These are phyloP conservation scores for Penicillium sp. DNA, from an alignment of 2,329 filamentous ascomycete genomes.

Conservation along the genomic window DNA sequence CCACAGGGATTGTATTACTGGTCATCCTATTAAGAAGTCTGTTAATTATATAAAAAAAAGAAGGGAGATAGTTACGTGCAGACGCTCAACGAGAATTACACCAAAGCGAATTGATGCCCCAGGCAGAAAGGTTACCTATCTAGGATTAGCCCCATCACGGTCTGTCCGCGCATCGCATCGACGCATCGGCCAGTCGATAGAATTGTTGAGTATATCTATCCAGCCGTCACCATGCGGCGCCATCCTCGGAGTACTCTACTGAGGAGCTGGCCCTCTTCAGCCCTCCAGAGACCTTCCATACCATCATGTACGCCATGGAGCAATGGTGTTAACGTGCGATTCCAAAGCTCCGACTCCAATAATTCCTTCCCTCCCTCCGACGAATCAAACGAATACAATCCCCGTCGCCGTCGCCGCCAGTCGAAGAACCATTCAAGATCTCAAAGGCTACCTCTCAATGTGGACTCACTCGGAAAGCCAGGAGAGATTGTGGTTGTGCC, in stretches of 20 bases:
- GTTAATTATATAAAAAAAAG: neutral
- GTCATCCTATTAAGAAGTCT: neutral
- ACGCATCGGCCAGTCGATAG: neutral
- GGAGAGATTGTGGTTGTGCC: conserved; percentile 44
- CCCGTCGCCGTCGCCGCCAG: conserved; percentile 7
- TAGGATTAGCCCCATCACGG: neutral
- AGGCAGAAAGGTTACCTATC: conserved; percentile 4
- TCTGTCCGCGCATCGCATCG: neutral
- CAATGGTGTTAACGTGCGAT: neutral
- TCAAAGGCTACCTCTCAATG: conserved; percentile 32
- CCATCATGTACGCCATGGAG: neutral
- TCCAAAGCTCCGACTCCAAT: conserved; percentile 14
- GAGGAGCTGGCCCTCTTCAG: conserved; percentile 2
- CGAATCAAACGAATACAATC: neutral
- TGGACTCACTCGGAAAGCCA: conserved; percentile 42
- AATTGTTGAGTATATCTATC: neutral
- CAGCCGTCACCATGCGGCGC: conserved; percentile 14
- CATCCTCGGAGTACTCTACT: conserved; percentile 8
- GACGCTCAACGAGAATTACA: neutral
- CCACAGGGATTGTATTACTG: rapidly evolving
- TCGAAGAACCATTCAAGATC: neutral
- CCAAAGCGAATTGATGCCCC: neutral
- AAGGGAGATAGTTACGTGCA: neutral
- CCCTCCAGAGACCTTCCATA: neutral
- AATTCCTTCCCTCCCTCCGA: conserved; percentile 2